A percentile compares a stretch with the other conserved stretches of the same genome.
Conservation (phyloP, 495 filamentous ascomycete genomes). For the Echria macrotheca region DNA sequence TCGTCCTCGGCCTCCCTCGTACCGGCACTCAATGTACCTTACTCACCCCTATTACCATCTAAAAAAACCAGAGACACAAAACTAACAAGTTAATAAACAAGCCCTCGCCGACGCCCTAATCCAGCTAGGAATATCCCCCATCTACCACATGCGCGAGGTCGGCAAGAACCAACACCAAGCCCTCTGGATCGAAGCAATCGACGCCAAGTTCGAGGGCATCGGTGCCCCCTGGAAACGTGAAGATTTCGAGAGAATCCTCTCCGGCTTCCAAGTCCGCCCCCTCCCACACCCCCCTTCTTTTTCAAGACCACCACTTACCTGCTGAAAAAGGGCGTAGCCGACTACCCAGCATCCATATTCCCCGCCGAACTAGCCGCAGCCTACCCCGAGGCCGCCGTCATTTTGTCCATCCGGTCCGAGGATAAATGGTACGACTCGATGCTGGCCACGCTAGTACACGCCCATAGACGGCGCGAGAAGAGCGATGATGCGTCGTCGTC, state of each 20-base stretch:
- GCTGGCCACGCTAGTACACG: slow-evolving; percentile 32
- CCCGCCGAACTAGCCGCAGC: slow-evolving; percentile 34
- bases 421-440: slow-evolving; percentile 42
- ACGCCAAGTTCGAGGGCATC: slow-evolving; percentile 24
- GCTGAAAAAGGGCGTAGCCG: slow-evolving; percentile 18
- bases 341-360: slow-evolving; percentile 39
- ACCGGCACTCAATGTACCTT: slow-evolving; percentile 7
- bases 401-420: slow-evolving; percentile 34
- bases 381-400: slow-evolving; percentile 40
- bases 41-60: too few relatives aligned
- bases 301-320: neutral
- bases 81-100: too few relatives aligned
- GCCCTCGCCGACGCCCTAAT: slow-evolving; percentile 27
- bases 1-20: slow-evolving; percentile 3
- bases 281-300: neutral
- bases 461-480: slow-evolving; percentile 19
- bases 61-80: too few relatives aligned
- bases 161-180: slow-evolving; percentile 22
- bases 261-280: slow-evolving; percentile 19
- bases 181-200: slow-evolving; percentile 25
- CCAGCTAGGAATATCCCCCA: slow-evolving; percentile 22
- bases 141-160: slow-evolving; percentile 35
- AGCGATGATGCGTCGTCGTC: slow-evolving; percentile 18
- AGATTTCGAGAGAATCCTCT: slow-evolving; percentile 24
- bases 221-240: slow-evolving; percentile 19